Conservation (phyloP, 768 basidiomycete genomes). For the Leccinum subtestaceum region DNA sequence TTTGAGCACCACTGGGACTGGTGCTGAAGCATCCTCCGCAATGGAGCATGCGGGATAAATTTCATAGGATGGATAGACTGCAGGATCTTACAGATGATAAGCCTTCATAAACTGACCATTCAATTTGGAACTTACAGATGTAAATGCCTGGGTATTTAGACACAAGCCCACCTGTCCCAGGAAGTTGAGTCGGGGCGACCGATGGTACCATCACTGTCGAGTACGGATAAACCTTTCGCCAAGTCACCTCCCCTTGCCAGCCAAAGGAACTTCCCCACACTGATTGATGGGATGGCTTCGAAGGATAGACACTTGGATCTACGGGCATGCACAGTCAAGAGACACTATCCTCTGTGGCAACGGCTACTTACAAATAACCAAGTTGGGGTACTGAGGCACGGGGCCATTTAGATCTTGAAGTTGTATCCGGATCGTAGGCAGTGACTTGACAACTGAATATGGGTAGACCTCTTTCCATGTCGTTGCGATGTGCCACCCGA, state of each 20-base stretch:
- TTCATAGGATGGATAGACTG: constrained; percentile 40
- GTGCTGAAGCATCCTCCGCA: constrained; percentile 1
- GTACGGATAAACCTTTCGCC: constrained; percentile 19
- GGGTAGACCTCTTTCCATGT: constrained; percentile 26
- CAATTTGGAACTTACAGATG: constrained; percentile 18
- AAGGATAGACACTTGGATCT: constrained; percentile 38
- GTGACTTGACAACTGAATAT: constrained; percentile 4
- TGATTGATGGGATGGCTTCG: neutral
- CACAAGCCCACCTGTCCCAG: constrained; percentile 7
- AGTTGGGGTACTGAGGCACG: constrained; percentile 24
- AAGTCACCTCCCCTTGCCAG: constrained; percentile 15
- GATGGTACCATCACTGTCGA: neutral
- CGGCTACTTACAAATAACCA: constrained; percentile 31
- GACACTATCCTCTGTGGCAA: neutral
- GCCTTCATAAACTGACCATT: neutral
- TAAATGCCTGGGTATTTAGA: constrained; percentile 13
- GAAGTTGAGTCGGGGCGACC: constrained; percentile 7
- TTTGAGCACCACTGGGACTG: neutral
- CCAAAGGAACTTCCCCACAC: constrained; percentile 22
- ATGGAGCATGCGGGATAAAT: constrained; percentile 36
- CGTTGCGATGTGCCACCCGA: constrained; percentile 20
- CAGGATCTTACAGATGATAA: constrained; percentile 32
- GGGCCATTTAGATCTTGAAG: constrained; percentile 12
- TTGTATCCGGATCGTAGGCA: neutral
- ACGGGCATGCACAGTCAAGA: neutral